Evolutionary conservation across 108 stramenopile species (phyloP).

Genomic region (Pseudonitzschia pungens): DNA sequence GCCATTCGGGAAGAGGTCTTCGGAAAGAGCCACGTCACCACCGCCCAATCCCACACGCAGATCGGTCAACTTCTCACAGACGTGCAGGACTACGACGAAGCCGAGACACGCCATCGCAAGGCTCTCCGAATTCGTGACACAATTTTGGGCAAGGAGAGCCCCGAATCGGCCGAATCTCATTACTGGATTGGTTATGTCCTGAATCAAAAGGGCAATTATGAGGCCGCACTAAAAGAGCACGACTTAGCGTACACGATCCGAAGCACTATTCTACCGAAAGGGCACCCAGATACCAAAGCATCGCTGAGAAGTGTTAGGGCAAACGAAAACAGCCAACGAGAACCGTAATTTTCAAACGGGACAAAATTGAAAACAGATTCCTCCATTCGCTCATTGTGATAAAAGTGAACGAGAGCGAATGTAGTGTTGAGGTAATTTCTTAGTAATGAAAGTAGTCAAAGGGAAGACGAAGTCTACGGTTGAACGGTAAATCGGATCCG

Average conservation of each 20-base stretch:
- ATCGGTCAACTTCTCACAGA: conserved; percentile 44
- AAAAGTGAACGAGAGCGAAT: too few species aligned
- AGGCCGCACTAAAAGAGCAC: conserved; percentile 33
- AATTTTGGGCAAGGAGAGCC: conserved; percentile 33
- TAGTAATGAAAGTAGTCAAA: too few species aligned
- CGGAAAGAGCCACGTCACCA: conserved; percentile 37
- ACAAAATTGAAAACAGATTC: too few species aligned
- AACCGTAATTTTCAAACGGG: neutral
- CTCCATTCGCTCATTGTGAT: too few species aligned
- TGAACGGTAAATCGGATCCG: too few species aligned
- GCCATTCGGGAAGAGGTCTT: conserved; percentile 38
- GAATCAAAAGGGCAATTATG: conserved; percentile 35
- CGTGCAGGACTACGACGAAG: conserved; percentile 43
- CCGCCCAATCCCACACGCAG: conserved; percentile 36
- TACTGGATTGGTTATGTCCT: conserved; percentile 37
- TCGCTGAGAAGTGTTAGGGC: conserved; percentile 29
- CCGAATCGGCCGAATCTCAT: conserved; percentile 40
- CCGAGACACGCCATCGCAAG: conserved; percentile 34
- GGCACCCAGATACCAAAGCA: conserved; percentile 35
- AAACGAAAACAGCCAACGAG: conserved; percentile 29
- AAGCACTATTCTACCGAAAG: conserved; percentile 27
- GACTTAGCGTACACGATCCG: conserved; percentile 31
- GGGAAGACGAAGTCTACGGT: too few species aligned
- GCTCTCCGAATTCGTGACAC: conserved; percentile 38
- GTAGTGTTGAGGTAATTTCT: too few species aligned